Evolutionary conservation across 1,284 basidiomycete genomes (phyloP), one percentile per base, ranked within the genome.

Genomic region (Pholiota adiposa): DNA sequence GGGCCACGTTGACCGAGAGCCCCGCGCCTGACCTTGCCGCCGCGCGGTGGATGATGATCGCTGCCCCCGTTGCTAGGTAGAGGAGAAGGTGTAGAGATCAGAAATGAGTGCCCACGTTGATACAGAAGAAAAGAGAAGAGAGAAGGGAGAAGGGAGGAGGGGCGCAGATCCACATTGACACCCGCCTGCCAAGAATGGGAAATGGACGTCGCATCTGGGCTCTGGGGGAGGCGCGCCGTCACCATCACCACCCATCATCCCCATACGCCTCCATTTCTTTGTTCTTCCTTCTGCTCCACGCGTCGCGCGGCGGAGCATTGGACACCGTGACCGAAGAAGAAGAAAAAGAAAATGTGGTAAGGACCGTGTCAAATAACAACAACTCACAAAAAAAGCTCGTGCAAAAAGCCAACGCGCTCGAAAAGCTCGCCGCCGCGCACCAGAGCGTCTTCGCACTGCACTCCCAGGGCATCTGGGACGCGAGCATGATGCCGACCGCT

Each of bases 391-490:
- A 69, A 34, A 70, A 60, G 19, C 70, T 67, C 3, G 69, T 72
- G 53, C 71, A 68, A 56, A 72, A 71, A 5, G 70, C 70, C 0
- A 72, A 65, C 14, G 70, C 67, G 44, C 66, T 69, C 14, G 70
- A 71, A 60, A 73, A 73, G 56, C 69, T 68, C 2, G 69, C 70
- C n/a, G 69, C 68, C 1, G 72, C 68, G 50, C 72, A 73, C 70
- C 72, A 72, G 14, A 71, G 62, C 12, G 60, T 69, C 54, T 71
- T 68, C 34, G 64, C 64, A 23, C 60, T 58, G 59, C 70, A 73
- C 54, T 72, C 71, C 60, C 61, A 65, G 12, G 67, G 67, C 63
- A 67, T 70, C 53, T 72, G 72, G 8, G 69, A 69, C 12, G 69
- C 68, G 33, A 72, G 62, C 70, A 73, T 70, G 16, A 72, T 70